Evolutionary conservation across 2,329 filamentous ascomycete genomes (phyloP).

Genomic region (Raffaelea albimanens): DNA sequence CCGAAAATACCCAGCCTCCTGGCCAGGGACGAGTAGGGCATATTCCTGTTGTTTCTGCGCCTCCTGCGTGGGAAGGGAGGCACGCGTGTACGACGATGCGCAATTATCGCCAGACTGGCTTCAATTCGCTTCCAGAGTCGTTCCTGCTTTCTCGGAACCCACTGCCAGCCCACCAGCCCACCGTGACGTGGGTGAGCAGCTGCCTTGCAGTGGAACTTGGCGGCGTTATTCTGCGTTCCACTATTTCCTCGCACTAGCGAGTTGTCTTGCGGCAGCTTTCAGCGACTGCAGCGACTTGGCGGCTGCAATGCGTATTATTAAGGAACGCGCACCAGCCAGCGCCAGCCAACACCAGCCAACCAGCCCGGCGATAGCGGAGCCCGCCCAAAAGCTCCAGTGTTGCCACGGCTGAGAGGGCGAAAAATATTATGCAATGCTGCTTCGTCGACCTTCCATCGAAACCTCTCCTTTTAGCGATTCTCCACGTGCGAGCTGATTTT

Average conservation of each 20-base stretch:
- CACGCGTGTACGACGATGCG: slow-evolving; percentile 3
- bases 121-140: too few relatives aligned
- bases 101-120: background rate
- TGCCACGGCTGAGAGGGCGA: too few relatives aligned
- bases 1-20: too few relatives aligned
- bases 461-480: slow-evolving; percentile 1
- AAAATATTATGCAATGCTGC: slow-evolving; percentile 4
- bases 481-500: slow-evolving; percentile 3
- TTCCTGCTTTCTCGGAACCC: too few relatives aligned
- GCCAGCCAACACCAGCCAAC: too few relatives aligned
- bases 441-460: slow-evolving; percentile 10
- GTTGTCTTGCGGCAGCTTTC: too few relatives aligned
- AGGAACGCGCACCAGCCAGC: slow-evolving; percentile 1
- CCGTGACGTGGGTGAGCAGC: background rate
- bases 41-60: too few relatives aligned
- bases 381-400: background rate
- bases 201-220: slow-evolving; percentile 7
- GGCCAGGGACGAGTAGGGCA: too few relatives aligned
- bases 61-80: background rate
- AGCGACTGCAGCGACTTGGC: too few relatives aligned
- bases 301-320: slow-evolving; percentile 8
- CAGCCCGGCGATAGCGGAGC: slow-evolving; percentile 12
- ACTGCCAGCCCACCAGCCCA: too few relatives aligned
- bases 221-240: slow-evolving; percentile 7
- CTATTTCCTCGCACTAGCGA: too few relatives aligned